Conservation (phyloP, 2,329 filamentous ascomycete species). For the Claviceps humidiphila region DNA sequence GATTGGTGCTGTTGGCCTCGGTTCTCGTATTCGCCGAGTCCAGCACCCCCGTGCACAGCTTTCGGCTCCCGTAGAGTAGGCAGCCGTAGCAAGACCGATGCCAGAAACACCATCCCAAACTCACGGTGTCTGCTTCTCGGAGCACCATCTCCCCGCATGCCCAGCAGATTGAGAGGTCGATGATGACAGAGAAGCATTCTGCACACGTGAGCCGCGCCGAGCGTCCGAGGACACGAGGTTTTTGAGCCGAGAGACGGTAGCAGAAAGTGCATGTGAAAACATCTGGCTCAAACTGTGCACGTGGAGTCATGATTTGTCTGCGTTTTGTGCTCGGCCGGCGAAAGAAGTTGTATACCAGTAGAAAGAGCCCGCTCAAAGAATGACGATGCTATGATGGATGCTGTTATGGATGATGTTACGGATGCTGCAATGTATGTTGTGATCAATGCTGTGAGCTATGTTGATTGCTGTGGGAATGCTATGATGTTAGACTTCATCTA, state of each 20-base stretch:
- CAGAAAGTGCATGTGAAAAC: conserved; percentile 44
- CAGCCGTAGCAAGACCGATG: conserved; percentile 43
- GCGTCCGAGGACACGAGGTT: conserved; percentile 29
- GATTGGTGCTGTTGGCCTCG: conserved; percentile 15
- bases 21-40: conserved; percentile 13
- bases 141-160: conserved; percentile 42
- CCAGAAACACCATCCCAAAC: conserved; percentile 49
- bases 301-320: neutral
- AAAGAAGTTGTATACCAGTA: no score
- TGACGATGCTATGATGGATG: neutral
- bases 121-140: conserved; percentile 40
- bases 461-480: no score
- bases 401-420: no score
- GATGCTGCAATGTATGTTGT: no score
- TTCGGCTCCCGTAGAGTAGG: conserved; percentile 33
- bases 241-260: conserved; percentile 26
- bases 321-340: neutral
- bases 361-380: neutral
- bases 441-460: no score
- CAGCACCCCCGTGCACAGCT: conserved; percentile 21
- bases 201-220: conserved; percentile 35
- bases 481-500: no score
- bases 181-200: conserved; percentile 31
- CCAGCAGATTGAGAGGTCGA: conserved; percentile 44
- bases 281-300: neutral